These are phyloP conservation scores for Monosporascus ibericus DNA, from an alignment of 2,329 filamentous ascomycete species.

Conservation along the genomic window DNA sequence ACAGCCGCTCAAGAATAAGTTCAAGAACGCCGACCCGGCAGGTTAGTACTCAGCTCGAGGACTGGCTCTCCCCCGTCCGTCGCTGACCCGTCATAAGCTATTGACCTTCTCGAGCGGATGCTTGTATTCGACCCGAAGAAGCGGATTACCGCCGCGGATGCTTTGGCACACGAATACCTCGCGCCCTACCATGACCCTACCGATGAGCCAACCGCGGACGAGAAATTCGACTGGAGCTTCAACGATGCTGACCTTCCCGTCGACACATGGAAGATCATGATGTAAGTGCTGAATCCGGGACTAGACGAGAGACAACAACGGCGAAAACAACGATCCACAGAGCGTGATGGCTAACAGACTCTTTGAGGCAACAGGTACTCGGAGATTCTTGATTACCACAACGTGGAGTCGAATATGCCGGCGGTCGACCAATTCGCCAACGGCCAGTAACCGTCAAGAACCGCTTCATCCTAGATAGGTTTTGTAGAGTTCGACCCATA, in stretches of 20 bases:
- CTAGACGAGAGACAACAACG: neutral
- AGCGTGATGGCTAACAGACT: slow-evolving; percentile 16
- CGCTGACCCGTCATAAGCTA: slow-evolving; percentile 48
- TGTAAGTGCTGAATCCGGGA: slow-evolving; percentile 54
- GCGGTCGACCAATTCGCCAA: slow-evolving; percentile 35
- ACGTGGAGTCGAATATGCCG: slow-evolving; percentile 58
- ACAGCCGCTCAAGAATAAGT: slow-evolving; percentile 80
- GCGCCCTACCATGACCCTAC: slow-evolving; percentile 95
- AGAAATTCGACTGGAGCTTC: slow-evolving; percentile 99
- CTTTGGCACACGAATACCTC: slow-evolving; percentile 87
- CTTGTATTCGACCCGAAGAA: slow-evolving; percentile 98
- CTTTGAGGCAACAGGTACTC: slow-evolving; percentile 67
- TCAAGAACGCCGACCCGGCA: slow-evolving; percentile 85
- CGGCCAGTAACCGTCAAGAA: slow-evolving; percentile 26
- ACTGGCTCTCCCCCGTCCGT: neutral
- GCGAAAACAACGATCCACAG: neutral
- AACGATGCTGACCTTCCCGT: slow-evolving; percentile 96
- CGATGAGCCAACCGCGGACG: slow-evolving; percentile 89
- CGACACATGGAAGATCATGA: slow-evolving; percentile 99
- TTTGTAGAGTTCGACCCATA: neutral
- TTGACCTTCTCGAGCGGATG: slow-evolving; percentile 93
- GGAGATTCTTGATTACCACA: slow-evolving; percentile 97
- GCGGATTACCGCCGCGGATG: slow-evolving; percentile 80
- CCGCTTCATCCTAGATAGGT: neutral
- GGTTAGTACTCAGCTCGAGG: slow-evolving; percentile 43